phyloP scores from a whole-genome alignment of 2,329 filamentous ascomycete genomes.

The Neocatenulostroma microsporum region DNA sequence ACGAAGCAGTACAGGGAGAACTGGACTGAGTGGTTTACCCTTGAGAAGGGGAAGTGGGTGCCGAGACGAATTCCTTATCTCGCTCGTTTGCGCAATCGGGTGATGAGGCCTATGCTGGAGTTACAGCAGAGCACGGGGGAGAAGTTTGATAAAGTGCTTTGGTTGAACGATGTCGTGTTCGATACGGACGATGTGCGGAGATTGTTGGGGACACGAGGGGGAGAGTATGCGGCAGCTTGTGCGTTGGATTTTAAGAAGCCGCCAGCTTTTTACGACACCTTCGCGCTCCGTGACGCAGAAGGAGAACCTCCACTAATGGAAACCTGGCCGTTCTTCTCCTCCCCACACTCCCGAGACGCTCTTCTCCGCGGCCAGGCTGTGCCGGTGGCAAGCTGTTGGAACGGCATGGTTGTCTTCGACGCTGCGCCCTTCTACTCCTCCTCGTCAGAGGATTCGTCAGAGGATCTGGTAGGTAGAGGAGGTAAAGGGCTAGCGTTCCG shows the following conservation, averaged over 20 bases:
- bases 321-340: slow-evolving; percentile 54
- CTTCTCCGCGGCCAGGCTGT: slow-evolving; percentile 48
- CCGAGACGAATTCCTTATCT: slow-evolving; percentile 62
- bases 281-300: slow-evolving; percentile 50
- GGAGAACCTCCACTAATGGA: slow-evolving; percentile 47
- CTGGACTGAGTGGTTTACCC: slow-evolving; percentile 11
- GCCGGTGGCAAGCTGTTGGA: too few species aligned
- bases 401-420: too few species aligned
- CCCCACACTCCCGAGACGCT: slow-evolving; percentile 45
- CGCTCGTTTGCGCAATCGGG: slow-evolving; percentile 55
- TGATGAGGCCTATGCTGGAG: slow-evolving; percentile 51
- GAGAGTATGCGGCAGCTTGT: slow-evolving; percentile 55
- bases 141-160: slow-evolving; percentile 54
- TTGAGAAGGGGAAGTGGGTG: slow-evolving; percentile 40
- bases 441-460: too few species aligned
- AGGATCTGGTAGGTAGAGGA: too few species aligned
- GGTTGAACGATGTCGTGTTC: slow-evolving; percentile 58
- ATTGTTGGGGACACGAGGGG: slow-evolving; percentile 50
- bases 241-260: slow-evolving; percentile 52
- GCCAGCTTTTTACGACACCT: slow-evolving; percentile 54
- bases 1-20: slow-evolving; percentile 6
- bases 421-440: too few species aligned
- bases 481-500: slow-evolving; percentile 57
- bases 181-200: slow-evolving; percentile 50
- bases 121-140: slow-evolving; percentile 40